These are phyloP conservation scores for Millerozyma miso DNA, from an alignment of 805 yeast genomes.

Conservation along the genomic window DNA sequence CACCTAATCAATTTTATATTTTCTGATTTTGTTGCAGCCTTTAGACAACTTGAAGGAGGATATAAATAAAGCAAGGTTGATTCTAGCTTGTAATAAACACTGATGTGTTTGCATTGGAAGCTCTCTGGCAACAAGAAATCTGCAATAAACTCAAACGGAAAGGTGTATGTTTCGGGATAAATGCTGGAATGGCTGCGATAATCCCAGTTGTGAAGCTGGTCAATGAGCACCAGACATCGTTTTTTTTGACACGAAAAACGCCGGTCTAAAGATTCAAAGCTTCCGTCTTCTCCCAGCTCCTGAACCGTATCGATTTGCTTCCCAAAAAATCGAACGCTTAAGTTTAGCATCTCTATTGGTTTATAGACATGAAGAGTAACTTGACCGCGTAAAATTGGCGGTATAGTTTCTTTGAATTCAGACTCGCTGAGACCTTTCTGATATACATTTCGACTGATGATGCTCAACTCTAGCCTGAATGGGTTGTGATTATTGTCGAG, in stretches of 20 bases:
- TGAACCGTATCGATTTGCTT: constrained; percentile 7
- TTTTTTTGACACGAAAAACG: neutral
- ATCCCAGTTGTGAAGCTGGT: constrained; percentile 7
- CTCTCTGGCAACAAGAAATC: constrained; percentile 10
- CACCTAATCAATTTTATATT: constrained; percentile 6
- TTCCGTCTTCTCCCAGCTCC: neutral
- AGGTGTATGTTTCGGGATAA: constrained; percentile 10
- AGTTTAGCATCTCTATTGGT: constrained; percentile 3
- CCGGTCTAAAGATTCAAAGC: neutral
- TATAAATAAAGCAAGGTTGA: constrained; percentile 2
- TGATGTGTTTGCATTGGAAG: constrained; percentile 4
- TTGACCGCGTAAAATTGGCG: constrained; percentile 7
- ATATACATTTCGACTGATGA: constrained; percentile 7
- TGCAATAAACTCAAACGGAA: constrained; percentile 10
- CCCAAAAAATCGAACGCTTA: constrained; percentile 7
- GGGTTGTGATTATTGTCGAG: constrained; percentile 2
- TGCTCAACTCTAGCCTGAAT: constrained; percentile 6
- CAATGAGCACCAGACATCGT: constrained; percentile 1
- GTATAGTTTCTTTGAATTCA: constrained; percentile 3
- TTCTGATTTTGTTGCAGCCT: constrained; percentile 1
- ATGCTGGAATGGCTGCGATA: neutral
- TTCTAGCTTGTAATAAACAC: constrained; percentile 5
- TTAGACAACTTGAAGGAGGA: neutral
- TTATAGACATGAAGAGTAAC: constrained; percentile 4
- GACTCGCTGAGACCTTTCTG: constrained; percentile 9